A percentile compares a stretch with the other conserved stretches of the same genome.
Evolutionary conservation across 768 basidiomycete genomes (phyloP).

Genomic region (Gymnopilus junonius): DNA sequence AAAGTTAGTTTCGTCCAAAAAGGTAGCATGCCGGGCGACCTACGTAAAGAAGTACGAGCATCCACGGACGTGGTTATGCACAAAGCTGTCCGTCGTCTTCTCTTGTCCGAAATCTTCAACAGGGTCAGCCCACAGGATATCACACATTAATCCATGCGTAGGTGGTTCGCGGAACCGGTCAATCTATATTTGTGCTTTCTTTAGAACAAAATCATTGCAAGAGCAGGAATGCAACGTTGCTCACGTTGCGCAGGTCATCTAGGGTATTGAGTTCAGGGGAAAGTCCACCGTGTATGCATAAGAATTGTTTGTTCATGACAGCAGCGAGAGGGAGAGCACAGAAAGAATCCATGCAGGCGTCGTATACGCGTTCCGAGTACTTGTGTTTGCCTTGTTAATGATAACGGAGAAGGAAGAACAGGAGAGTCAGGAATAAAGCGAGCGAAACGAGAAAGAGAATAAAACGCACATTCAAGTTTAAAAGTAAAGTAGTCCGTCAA

Average conservation of each 20-base stretch:
- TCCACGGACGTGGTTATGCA: constrained; percentile 96
- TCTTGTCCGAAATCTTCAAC: constrained; percentile 97
- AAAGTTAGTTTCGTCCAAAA: not conserved
- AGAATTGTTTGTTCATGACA: constrained; percentile 99
- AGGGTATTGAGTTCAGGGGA: constrained; percentile 95
- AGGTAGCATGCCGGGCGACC: constrained; percentile 15
- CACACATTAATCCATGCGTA: constrained; percentile 97
- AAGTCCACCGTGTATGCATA: constrained; percentile 97
- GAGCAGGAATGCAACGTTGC: constrained; percentile 35
- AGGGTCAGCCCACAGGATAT: constrained; percentile 98
- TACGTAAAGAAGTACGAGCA: constrained; percentile 92
- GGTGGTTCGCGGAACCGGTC: constrained; percentile 99
- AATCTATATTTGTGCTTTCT: constrained; percentile 55
- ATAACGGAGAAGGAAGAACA: not conserved
- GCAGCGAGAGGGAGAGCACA: constrained; percentile 95
- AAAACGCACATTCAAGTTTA: constrained; percentile 90
- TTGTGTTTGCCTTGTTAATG: constrained; percentile 87
- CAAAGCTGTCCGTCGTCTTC: constrained; percentile 86
- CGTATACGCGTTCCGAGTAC: constrained; percentile 95
- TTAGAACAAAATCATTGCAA: not conserved
- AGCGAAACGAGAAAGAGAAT: constrained; percentile 1
- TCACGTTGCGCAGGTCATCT: constrained; percentile 88
- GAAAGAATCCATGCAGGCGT: constrained; percentile 98
- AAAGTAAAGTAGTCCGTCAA: constrained; percentile 99
- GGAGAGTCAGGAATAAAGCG: constrained; percentile 2